Evolutionary conservation across 768 basidiomycete genomes (phyloP).

Genomic region (Dendrothele bispora): DNA sequence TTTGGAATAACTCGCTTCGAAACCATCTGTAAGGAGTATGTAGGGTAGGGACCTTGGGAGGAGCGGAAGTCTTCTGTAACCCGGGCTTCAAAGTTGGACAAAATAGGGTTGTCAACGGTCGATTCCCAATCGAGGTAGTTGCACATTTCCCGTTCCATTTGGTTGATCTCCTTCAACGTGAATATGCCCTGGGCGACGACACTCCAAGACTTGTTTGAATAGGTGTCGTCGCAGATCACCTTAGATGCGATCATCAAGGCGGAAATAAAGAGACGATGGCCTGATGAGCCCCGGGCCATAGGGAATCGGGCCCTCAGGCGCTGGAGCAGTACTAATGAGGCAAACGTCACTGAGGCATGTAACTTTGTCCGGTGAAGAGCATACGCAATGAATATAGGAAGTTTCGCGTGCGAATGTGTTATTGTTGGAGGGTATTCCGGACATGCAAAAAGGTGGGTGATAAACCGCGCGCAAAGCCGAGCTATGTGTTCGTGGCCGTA

Average conservation of each 20-base stretch:
- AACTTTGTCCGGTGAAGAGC: constrained; percentile 82
- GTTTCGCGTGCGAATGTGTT: constrained; percentile 53
- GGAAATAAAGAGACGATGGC: constrained; percentile 86
- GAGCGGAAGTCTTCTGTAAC: constrained; percentile 59
- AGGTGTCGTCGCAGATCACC: constrained; percentile 90
- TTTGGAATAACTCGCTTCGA: constrained; percentile 59
- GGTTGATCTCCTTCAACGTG: constrained; percentile 84
- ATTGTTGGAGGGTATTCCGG: constrained; percentile 72
- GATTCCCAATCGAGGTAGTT: constrained; percentile 91
- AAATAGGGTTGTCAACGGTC: constrained; percentile 63
- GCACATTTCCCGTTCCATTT: constrained; percentile 95
- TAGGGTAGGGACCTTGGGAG: constrained; percentile 56
- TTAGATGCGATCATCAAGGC: constrained; percentile 92
- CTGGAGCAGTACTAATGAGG: constrained; percentile 66
- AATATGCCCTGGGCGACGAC: constrained; percentile 90
- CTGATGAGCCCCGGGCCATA: constrained; percentile 84
- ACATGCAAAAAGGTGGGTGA: constrained; percentile 82
- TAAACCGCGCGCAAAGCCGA: constrained; percentile 73
- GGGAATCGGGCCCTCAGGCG: constrained; percentile 88
- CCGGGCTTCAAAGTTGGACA: constrained; percentile 59
- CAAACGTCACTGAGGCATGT: constrained; percentile 65
- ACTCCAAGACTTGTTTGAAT: constrained; percentile 90
- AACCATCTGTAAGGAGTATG: constrained; percentile 58
- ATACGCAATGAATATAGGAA: constrained; percentile 84
- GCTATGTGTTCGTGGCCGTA: constrained; percentile 79